A percentile compares a stretch with the other conserved stretches of the same genome.
Conservation (phyloP, 768 basidiomycete genomes). For the Kwoniella heveanensis region DNA sequence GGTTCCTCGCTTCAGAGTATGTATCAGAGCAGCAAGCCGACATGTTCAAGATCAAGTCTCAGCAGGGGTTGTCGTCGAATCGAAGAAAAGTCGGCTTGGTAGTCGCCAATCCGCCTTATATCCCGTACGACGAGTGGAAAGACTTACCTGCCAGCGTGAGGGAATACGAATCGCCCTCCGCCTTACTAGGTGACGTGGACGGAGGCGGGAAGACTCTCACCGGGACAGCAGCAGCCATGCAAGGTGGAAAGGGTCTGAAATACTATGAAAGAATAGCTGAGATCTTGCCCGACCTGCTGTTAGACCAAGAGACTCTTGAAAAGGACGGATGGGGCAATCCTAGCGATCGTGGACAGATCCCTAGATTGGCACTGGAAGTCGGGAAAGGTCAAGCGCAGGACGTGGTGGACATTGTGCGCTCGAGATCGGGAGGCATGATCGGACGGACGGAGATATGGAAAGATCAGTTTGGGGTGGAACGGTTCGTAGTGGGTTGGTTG, state of each 20-base stretch:
- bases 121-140: slow-evolving; percentile 68
- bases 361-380: slow-evolving; percentile 72
- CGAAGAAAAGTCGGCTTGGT: slow-evolving; percentile 16
- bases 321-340: slow-evolving; percentile 9
- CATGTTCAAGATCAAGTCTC: neutral
- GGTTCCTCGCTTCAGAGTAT: slow-evolving; percentile 54
- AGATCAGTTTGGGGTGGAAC: slow-evolving; percentile 76
- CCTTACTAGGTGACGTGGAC: slow-evolving; percentile 73
- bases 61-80: neutral
- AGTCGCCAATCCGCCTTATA: slow-evolving; percentile 62
- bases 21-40: neutral
- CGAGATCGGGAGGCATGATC: slow-evolving; percentile 52
- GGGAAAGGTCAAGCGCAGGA: slow-evolving; percentile 70
- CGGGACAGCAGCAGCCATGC: no score
- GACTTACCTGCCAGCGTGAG: slow-evolving; percentile 69
- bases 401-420: slow-evolving; percentile 65
- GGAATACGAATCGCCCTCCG: slow-evolving; percentile 76
- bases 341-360: no score
- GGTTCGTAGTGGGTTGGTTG: slow-evolving; percentile 62
- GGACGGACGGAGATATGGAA: slow-evolving; percentile 68
- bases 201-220: no score
- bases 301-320: slow-evolving; percentile 5
- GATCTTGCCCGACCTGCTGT: slow-evolving; percentile 63
- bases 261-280: slow-evolving; percentile 74
- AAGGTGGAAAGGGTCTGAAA: slow-evolving; percentile 63